A percentile compares a stretch with the other conserved stretches of the same genome.
phyloP scores from a whole-genome alignment of 2,329 filamentous ascomycete species.

The Helminthosporium solani region DNA sequence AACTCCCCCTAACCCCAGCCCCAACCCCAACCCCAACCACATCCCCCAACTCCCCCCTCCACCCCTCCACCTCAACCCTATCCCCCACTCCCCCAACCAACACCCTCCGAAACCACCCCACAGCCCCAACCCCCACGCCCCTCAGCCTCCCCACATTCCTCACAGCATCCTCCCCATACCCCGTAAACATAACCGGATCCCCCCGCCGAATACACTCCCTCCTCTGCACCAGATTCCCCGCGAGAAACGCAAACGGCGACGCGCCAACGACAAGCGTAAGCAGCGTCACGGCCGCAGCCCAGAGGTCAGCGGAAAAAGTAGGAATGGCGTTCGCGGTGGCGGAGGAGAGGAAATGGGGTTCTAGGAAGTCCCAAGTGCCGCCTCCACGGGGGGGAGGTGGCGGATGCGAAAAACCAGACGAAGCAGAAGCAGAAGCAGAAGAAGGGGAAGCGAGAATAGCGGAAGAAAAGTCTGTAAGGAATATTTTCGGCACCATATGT shows the following conservation, averaged over 20 bases:
- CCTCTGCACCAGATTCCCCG: constrained; percentile 44
- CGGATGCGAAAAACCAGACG: background rate
- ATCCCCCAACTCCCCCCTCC: too few species aligned
- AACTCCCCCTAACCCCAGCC: too few species aligned
- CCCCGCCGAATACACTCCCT: constrained; percentile 49
- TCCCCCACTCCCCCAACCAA: too few species aligned
- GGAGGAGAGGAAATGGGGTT: constrained; percentile 8
- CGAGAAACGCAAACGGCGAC: constrained; percentile 45
- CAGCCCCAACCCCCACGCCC: too few species aligned
- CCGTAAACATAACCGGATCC: constrained; percentile 42
- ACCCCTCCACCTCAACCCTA: too few species aligned
- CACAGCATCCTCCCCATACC: constrained; percentile 37
- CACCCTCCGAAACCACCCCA: too few species aligned
- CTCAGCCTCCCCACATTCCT: constrained; percentile 23
- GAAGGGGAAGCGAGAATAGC: background rate
- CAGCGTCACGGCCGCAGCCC: constrained; percentile 49
- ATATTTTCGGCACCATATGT: constrained; percentile 51
- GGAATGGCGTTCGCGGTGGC: constrained; percentile 42
- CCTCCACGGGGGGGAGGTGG: constrained; percentile 35
- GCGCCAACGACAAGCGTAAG: constrained; percentile 46
- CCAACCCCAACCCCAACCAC: too few species aligned
- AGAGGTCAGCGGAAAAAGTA: constrained; percentile 44
- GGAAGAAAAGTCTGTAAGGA: constrained; percentile 25
- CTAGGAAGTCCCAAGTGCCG: constrained; percentile 46
- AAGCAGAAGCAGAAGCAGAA: constrained; percentile 6